Percentiles rank a stretch among this genome's conserved stretches.
Conservation (phyloP, 495 filamentous ascomycete species). For the Penicillium cinerascens region DNA sequence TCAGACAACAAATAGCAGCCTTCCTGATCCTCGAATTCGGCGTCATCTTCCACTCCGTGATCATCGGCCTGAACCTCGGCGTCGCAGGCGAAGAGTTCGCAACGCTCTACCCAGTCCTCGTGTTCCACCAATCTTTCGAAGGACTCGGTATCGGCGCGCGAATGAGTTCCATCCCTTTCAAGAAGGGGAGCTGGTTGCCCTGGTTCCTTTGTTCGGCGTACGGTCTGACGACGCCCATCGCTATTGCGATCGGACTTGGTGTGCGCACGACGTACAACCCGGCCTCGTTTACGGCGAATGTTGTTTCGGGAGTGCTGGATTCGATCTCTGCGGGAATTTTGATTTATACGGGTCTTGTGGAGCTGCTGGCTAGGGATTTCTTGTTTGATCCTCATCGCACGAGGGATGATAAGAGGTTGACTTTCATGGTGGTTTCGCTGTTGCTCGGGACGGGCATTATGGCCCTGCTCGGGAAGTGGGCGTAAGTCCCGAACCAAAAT, state of each 20-base stretch:
- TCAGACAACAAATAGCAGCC: slow-evolving; percentile 39
- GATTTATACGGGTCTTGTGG: slow-evolving; percentile 41
- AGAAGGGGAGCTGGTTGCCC: slow-evolving; percentile 26
- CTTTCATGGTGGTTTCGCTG: slow-evolving; percentile 34
- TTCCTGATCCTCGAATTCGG: slow-evolving; percentile 62
- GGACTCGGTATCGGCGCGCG: slow-evolving; percentile 36
- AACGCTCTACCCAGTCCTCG: slow-evolving; percentile 64
- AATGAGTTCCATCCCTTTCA: slow-evolving; percentile 49
- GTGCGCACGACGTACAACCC: slow-evolving; percentile 39
- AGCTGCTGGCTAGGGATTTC: slow-evolving; percentile 39
- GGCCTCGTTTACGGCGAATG: slow-evolving; percentile 6
- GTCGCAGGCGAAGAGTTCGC: slow-evolving; percentile 60
- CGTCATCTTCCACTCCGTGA: slow-evolving; percentile 69
- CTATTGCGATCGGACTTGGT: slow-evolving; percentile 41
- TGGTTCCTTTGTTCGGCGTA: slow-evolving; percentile 35
- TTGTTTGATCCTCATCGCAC: slow-evolving; percentile 39
- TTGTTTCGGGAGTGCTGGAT: slow-evolving; percentile 37
- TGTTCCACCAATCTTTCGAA: slow-evolving; percentile 40
- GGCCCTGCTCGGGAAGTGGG: slow-evolving; percentile 40
- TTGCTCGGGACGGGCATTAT: slow-evolving; percentile 37
- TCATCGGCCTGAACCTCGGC: slow-evolving; percentile 68
- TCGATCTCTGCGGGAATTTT: slow-evolving; percentile 37
- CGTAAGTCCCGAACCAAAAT: slow-evolving; percentile 6
- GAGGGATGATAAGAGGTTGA: slow-evolving; percentile 27
- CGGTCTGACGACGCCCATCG: slow-evolving; percentile 37